These are phyloP conservation scores for Tympanopsis confertula DNA, from an alignment of 2,329 filamentous ascomycete species.

Conservation along the genomic window DNA sequence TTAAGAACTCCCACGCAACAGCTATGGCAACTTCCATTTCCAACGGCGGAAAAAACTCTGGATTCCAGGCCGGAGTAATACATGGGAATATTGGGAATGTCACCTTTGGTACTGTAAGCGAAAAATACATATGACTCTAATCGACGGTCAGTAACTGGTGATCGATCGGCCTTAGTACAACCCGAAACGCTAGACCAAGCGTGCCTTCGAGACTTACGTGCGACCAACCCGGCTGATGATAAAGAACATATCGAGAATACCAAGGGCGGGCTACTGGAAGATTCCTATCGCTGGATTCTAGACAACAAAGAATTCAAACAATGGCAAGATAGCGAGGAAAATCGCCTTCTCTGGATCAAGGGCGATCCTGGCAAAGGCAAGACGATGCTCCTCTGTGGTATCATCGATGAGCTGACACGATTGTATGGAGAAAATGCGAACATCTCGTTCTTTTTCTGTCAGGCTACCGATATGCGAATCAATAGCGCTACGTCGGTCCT, in stretches of 20 bases:
- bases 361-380: conserved; percentile 28
- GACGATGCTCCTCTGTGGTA: conserved; percentile 27
- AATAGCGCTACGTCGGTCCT: conserved; percentile 17
- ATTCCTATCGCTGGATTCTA: conserved; percentile 23
- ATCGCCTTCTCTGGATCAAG: conserved; percentile 21
- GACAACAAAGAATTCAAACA: conserved; percentile 9
- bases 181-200: neutral
- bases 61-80: too few species aligned
- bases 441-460: conserved; percentile 19
- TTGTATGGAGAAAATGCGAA: neutral
- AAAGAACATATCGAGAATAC: conserved; percentile 20
- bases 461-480: conserved; percentile 13
- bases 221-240: conserved; percentile 18
- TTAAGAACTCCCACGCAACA: too few species aligned
- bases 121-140: too few species aligned
- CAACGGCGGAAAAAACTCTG: too few species aligned
- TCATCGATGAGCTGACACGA: conserved; percentile 18
- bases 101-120: too few species aligned
- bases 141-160: too few species aligned
- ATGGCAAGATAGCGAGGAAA: conserved; percentile 10
- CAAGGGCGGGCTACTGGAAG: conserved; percentile 19
- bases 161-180: too few species aligned
- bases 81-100: too few species aligned
- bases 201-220: conserved; percentile 10
- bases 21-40: too few species aligned